These are phyloP conservation scores for Biscogniauxia marginata DNA, from an alignment of 2,329 filamentous ascomycete genomes.

Conservation along the genomic window DNA sequence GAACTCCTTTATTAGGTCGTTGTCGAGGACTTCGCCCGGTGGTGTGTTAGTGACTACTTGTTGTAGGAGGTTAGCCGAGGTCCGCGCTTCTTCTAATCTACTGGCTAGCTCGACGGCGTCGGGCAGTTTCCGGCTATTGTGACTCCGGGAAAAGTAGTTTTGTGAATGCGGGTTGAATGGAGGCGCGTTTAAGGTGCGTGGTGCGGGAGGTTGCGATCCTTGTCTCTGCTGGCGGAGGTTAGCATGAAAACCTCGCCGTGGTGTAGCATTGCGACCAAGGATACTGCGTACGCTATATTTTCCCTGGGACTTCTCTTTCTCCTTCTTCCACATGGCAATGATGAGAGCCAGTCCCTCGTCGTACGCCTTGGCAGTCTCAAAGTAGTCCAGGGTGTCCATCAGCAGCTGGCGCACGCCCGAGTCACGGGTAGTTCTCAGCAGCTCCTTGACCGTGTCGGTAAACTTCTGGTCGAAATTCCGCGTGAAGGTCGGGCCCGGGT, in stretches of 20 bases:
- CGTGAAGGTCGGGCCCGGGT: conserved; percentile 89
- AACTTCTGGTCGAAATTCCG: conserved; percentile 86
- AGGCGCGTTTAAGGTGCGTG: conserved; percentile 43
- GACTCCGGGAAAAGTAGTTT: conserved; percentile 58
- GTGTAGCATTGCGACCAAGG: conserved; percentile 4
- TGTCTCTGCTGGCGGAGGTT: conserved; percentile 19
- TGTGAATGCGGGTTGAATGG: conserved; percentile 44
- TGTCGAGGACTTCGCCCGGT: conserved; percentile 68
- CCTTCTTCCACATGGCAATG: conserved; percentile 84
- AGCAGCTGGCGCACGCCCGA: conserved; percentile 79
- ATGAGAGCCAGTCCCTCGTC: conserved; percentile 73
- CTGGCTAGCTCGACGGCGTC: conserved; percentile 73
- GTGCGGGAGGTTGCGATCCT: conserved; percentile 26
- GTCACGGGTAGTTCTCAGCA: conserved; percentile 71
- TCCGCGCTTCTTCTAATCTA: conserved; percentile 85
- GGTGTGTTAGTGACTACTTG: conserved; percentile 89
- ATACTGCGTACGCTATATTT: conserved; percentile 44
- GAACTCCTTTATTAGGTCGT: conserved; percentile 93
- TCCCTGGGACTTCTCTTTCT: conserved; percentile 67
- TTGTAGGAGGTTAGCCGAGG: conserved; percentile 85
- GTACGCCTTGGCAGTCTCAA: conserved; percentile 68
- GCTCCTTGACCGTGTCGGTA: conserved; percentile 68
- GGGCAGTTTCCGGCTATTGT: conserved; percentile 55
- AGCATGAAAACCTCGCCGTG: conserved; percentile 16
- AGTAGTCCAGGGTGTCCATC: conserved; percentile 78